These are phyloP conservation scores for Apiosordaria backusii DNA, from an alignment of 495 filamentous ascomycete species.

Conservation along the genomic window DNA sequence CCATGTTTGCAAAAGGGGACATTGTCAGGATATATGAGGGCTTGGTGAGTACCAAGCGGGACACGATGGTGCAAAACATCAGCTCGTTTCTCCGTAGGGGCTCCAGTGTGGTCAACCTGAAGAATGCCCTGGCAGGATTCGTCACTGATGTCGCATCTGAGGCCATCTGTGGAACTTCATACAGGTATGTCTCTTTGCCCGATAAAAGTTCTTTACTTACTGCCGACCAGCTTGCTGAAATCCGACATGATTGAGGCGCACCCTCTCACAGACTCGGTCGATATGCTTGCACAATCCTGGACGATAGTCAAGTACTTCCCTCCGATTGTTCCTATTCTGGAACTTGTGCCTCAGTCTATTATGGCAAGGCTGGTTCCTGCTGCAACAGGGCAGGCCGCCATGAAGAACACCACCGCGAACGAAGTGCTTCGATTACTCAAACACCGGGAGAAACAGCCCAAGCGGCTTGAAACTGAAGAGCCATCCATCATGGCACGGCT, in stretches of 20 bases:
- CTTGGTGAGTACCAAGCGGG: neutral
- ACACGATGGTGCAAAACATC: neutral
- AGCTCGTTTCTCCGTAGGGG: neutral
- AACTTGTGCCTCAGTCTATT: neutral
- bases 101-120: neutral
- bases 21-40: neutral
- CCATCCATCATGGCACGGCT: neutral
- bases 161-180: neutral
- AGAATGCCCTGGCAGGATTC: neutral
- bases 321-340: neutral
- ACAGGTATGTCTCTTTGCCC: neutral
- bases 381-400: neutral
- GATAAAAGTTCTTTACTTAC: neutral
- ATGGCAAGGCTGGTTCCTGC: neutral
- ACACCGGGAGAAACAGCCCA: neutral
- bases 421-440: neutral
- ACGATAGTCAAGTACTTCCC: neutral
- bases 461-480: neutral
- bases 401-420: neutral
- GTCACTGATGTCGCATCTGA: neutral
- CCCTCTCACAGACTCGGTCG: neutral
- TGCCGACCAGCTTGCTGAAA: neutral
- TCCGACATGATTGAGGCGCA: neutral
- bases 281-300: neutral
- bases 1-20: conserved; percentile 1